phyloP scores from a whole-genome alignment of 306 rosid species.

The Cicer judaicum region DNA sequence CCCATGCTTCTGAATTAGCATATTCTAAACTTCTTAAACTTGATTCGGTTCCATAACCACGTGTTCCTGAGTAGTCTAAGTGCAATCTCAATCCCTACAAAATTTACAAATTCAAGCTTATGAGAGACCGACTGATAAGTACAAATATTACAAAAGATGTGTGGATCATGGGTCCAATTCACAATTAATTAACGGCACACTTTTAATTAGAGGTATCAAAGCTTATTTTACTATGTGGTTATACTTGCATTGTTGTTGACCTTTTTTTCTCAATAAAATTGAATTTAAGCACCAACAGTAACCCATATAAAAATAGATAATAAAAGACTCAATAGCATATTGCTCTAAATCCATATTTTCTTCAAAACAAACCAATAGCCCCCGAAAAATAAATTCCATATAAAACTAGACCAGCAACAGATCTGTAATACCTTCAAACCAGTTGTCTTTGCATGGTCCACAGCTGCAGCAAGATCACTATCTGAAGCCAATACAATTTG shows the following conservation, averaged over 20 bases:
- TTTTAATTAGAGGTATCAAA: conserved; percentile 16
- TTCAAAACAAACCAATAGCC: conserved; percentile 18
- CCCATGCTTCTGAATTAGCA: conserved; percentile 66
- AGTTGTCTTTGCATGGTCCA: conserved; percentile 85
- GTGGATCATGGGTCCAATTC: not conserved
- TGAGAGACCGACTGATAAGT: not conserved
- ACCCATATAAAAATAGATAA: not conserved
- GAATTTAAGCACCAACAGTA: not conserved
- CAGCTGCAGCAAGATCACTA: conserved; percentile 83
- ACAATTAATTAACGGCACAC: conserved; percentile 11
- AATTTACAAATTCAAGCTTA: conserved; percentile 41
- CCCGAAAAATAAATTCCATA: not conserved
- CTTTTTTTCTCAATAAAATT: not conserved
- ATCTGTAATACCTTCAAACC: conserved; percentile 79
- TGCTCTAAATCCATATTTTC: conserved; percentile 16
- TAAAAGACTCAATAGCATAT: not conserved
- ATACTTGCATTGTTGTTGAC: conserved; percentile 23
- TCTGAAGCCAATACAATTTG: conserved; percentile 86
- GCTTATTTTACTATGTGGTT: not conserved
- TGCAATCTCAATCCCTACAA: conserved; percentile 88
- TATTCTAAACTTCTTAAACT: conserved; percentile 48
- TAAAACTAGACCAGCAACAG: not conserved
- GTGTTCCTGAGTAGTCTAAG: conserved; percentile 73
- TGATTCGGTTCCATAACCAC: conserved; percentile 41
- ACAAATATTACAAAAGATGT: conserved; percentile 20